Evolutionary conservation across 805 yeast species (phyloP), one percentile per base, ranked within the genome.

Genomic region (Pichia manshurica): DNA sequence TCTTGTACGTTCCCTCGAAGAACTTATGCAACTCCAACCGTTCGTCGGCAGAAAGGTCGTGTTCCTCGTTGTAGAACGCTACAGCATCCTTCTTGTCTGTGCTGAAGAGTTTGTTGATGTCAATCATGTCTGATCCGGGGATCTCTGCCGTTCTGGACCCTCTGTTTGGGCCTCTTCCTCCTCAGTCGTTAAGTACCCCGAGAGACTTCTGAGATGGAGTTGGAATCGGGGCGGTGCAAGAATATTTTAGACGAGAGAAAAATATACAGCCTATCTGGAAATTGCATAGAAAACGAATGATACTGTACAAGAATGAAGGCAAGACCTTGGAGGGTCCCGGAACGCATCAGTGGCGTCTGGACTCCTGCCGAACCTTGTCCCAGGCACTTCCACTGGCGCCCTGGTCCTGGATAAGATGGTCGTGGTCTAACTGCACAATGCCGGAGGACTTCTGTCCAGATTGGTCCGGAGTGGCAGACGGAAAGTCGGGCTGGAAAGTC

Each of bases 1-100:
- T 55, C 12, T 57, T 57, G 4, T 72, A 63, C 33, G 72, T 62
- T 2, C 62, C 54, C 19, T 64, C 53, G 52, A 71, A 72, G 10
- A 71, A 62, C 16, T 59, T 53, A 1, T 73, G 66, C n/a, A 79
- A 54, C 17, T 65, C 63, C 19, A 57, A 53, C 32, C 84, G 59
- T 46, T 79, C 79, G 7, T 57, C 55, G 2, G 63, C 51, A 16
- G 68, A 68, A 39, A 79, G 58, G 9, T 56, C 60, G 22, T 68
- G 71, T 50, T 78, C 82, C 35, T 65, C 68, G 33, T 74, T 73
- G 50, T 75, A 73, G 56, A 79, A 77, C 23, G 65, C 62, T 42
- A 71, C 58, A 3, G 78, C 78, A 19, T 62, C 58, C 15, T 64
- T 49, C 49, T 69, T 69, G 5, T 75, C 75, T 38, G 65, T 40